These are phyloP conservation scores for Penicillium sp. DNA, from an alignment of 2,329 filamentous ascomycete genomes.

Conservation along the genomic window DNA sequence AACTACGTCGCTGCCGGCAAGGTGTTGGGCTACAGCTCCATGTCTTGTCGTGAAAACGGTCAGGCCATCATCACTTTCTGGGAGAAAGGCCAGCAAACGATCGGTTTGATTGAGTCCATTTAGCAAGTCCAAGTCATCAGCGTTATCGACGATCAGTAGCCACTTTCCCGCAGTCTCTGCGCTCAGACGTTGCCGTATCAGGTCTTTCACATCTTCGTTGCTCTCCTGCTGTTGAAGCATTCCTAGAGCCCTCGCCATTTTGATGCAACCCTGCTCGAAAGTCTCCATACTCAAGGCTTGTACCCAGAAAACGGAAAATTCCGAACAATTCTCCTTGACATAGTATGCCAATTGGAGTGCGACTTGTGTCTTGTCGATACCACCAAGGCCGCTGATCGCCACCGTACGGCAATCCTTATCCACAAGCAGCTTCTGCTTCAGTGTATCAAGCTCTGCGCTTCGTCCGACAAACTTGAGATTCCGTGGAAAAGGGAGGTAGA, in stretches of 20 bases:
- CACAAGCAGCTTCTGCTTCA: not conserved
- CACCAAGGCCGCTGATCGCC: not conserved
- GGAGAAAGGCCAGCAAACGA: slow-evolving; percentile 13
- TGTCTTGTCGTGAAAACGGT: slow-evolving; percentile 31
- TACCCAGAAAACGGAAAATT: slow-evolving; percentile 1
- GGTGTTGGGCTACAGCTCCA: not conserved
- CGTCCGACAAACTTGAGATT: not conserved
- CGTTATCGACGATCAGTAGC: slow-evolving; percentile 28
- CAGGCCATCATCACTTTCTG: slow-evolving; percentile 12
- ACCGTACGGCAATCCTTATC: not conserved
- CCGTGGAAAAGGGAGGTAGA: not conserved
- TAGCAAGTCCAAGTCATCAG: slow-evolving; percentile 25
- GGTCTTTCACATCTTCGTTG: slow-evolving; percentile 2
- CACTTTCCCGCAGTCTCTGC: slow-evolving; percentile 15
- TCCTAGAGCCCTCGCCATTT: not conserved
- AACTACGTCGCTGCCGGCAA: slow-evolving; percentile 18
- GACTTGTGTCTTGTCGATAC: slow-evolving; percentile 1
- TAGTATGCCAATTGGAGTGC: not conserved
- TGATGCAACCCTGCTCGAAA: not conserved
- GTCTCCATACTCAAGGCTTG: not conserved
- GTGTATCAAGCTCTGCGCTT: not conserved
- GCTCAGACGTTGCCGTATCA: slow-evolving; percentile 10
- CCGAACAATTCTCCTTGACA: not conserved
- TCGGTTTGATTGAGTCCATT: not conserved
- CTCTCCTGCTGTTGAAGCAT: not conserved